These are phyloP conservation scores for Athelia sp. DNA, from an alignment of 1,284 basidiomycete genomes.

Conservation along the genomic window DNA sequence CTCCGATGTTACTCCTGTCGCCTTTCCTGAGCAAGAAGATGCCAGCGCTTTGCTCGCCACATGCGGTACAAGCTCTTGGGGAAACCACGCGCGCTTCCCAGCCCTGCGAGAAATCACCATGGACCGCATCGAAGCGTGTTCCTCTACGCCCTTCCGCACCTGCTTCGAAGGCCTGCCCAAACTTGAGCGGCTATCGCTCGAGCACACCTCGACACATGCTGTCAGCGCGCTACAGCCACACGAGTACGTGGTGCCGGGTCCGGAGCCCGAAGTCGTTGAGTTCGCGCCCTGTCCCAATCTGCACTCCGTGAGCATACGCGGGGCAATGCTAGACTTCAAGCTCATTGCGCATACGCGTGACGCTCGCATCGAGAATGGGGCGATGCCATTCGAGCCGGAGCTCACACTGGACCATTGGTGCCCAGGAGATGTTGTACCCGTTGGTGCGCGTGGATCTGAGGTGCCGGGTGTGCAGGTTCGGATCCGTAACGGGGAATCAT, in stretches of 20 bases:
- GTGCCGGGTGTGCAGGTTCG: neutral
- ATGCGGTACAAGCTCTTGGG: slow-evolving; percentile 23
- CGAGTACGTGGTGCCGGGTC: slow-evolving; percentile 5
- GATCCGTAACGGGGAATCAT: neutral
- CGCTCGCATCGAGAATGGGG: neutral
- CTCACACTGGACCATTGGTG: neutral
- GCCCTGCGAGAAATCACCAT: slow-evolving; percentile 27
- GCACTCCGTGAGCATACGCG: neutral
- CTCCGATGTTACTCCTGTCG: slow-evolving; percentile 36
- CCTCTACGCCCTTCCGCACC: slow-evolving; percentile 19
- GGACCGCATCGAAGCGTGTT: slow-evolving; percentile 26
- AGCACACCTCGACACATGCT: slow-evolving; percentile 24
- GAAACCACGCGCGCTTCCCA: slow-evolving; percentile 22
- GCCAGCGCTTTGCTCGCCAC: slow-evolving; percentile 28
- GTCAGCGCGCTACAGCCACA: slow-evolving; percentile 26
- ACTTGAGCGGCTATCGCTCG: slow-evolving; percentile 27
- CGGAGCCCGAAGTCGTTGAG: slow-evolving; percentile 27
- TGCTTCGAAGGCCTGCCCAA: slow-evolving; percentile 25
- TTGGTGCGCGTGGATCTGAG: neutral
- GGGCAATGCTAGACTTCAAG: neutral
- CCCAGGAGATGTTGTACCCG: neutral
- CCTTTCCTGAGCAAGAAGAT: slow-evolving; percentile 29
- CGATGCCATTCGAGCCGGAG: neutral
- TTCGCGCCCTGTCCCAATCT: slow-evolving; percentile 7
- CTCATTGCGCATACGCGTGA: neutral